Base-by-base conservation (phyloP, 2,329 filamentous ascomycete genomes). In the Fusarium nodosum region DNA sequence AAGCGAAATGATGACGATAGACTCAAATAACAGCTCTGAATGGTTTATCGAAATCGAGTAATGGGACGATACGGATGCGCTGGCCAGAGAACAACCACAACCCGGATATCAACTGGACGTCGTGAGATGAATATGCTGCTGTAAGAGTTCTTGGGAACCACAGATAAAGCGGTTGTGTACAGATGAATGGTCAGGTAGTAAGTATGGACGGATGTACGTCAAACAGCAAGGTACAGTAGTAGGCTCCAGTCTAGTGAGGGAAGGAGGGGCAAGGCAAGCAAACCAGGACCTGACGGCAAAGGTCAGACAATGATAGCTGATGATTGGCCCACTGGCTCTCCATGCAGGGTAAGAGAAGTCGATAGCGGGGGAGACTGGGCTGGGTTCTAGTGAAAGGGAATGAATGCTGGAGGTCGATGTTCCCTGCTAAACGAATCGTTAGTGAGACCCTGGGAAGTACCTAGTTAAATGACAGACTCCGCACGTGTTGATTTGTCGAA, bases 231-330 rank as follows among this genome's bases (percentile, higher is more conserved):
- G 47, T 38, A 63, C 33, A 58, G 38, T 42, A 38, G 47, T 38
- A 38, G 42, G 64, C 52, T 51, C 64, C 38, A 59, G 38, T 41
- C 57, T 45, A 30, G 34, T 34, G 34, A 67, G 58, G 58, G 57
- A 74, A 74, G 63, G 72, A 74, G 72, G 72, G 72, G 72, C 72
- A 51, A 51, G 34, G 48, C 18, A 71, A 62, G 66, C 57, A 46
- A 61, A 50, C 63, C 57, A 60, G 60, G 63, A 51, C 47, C 47
- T 51, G 33, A 52, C 48, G 18, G 24, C 18, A 20, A 68, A 56
- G 20, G 45, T 33, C 52, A 18, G 66, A 44, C 13, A 46, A 38
- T 47, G 38, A 33, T 45, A 56, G 39, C 28, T 64, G 54, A n/a
- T 71, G 52, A 60, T 63, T 61, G 54, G 67, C 44, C 60, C 28